phyloP scores from a whole-genome alignment of 2,329 filamentous ascomycete species.

The Aureobasidium sp. region DNA sequence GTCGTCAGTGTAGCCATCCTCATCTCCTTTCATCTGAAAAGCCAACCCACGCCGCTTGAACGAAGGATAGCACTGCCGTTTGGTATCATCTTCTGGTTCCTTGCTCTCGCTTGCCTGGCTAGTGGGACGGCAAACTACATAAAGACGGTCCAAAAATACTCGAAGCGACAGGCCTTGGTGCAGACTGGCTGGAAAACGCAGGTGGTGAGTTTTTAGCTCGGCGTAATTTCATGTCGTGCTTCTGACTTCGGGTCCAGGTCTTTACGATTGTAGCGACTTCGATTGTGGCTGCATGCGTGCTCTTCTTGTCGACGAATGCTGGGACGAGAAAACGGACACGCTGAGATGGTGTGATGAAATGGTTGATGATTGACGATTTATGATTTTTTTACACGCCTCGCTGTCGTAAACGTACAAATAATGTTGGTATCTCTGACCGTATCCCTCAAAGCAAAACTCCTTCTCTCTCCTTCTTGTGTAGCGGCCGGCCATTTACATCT shows the following conservation, averaged over 20 bases:
- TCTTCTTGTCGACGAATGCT: slow-evolving; percentile 45
- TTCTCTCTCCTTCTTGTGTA: not conserved
- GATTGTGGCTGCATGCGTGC: slow-evolving; percentile 58
- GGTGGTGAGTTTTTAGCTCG: slow-evolving; percentile 42
- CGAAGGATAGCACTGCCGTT: slow-evolving; percentile 71
- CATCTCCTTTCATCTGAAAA: slow-evolving; percentile 84
- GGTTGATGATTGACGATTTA: slow-evolving; percentile 6
- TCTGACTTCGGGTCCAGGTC: slow-evolving; percentile 36
- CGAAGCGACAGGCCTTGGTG: slow-evolving; percentile 68
- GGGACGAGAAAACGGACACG: not conserved
- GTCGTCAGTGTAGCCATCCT: slow-evolving; percentile 85
- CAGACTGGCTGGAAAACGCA: slow-evolving; percentile 94
- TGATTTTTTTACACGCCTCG: not conserved
- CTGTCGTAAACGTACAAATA: slow-evolving; percentile 1
- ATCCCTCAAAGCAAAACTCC: not conserved
- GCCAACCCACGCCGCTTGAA: slow-evolving; percentile 61
- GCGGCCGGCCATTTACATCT: slow-evolving; percentile 40
- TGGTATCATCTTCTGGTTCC: slow-evolving; percentile 77
- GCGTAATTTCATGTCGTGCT: not conserved
- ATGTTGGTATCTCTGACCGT: not conserved
- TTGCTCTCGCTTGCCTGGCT: slow-evolving; percentile 67
- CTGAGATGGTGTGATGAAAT: not conserved
- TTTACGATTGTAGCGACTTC: slow-evolving; percentile 53
- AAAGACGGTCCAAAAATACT: slow-evolving; percentile 73
- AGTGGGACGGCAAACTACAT: slow-evolving; percentile 84